Evolutionary conservation across 139 green algal genomes (phyloP).

Genomic region (Mesotaenium endlicherianum): DNA sequence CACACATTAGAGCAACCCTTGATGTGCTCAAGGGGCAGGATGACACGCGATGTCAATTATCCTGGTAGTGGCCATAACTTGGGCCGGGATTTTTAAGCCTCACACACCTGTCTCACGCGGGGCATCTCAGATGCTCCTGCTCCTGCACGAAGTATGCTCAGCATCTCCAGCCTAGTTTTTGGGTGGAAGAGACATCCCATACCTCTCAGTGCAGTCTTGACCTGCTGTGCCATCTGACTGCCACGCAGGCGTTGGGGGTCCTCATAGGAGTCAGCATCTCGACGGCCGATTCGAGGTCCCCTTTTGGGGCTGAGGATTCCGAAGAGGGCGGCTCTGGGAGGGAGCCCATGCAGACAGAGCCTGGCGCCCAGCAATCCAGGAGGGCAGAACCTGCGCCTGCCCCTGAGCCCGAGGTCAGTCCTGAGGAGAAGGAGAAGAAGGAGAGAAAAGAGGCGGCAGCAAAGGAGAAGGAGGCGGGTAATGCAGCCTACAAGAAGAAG

Average conservation of each 20-base stretch:
- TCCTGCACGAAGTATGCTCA: too few species aligned
- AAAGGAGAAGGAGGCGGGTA: conserved; percentile 85
- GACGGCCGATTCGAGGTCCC: conserved; percentile 14
- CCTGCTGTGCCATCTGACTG: background rate
- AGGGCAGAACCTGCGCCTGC: background rate
- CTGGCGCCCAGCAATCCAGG: background rate
- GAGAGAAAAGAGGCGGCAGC: conserved; percentile 52
- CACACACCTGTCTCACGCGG: too few species aligned
- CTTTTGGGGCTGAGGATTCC: conserved; percentile 11
- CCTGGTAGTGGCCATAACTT: too few species aligned
- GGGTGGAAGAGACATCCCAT: too few species aligned
- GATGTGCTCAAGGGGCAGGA: too few species aligned
- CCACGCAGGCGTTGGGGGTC: conserved; percentile 41
- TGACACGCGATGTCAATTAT: too few species aligned
- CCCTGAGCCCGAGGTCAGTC: background rate
- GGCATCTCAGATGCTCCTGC: too few species aligned
- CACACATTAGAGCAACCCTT: too few species aligned
- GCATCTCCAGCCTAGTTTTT: too few species aligned
- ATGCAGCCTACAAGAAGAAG: conserved; percentile 90
- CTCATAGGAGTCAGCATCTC: conserved; percentile 56
- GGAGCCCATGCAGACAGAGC: background rate
- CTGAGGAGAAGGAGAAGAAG: conserved; percentile 46
- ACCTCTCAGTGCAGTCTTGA: too few species aligned
- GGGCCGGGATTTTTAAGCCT: too few species aligned
- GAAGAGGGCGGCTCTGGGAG: background rate